Percentiles rank a stretch among this genome's conserved stretches.
These are phyloP conservation scores for Calonectria pteridis DNA, from an alignment of 2,329 filamentous ascomycete species.

Conservation along the genomic window DNA sequence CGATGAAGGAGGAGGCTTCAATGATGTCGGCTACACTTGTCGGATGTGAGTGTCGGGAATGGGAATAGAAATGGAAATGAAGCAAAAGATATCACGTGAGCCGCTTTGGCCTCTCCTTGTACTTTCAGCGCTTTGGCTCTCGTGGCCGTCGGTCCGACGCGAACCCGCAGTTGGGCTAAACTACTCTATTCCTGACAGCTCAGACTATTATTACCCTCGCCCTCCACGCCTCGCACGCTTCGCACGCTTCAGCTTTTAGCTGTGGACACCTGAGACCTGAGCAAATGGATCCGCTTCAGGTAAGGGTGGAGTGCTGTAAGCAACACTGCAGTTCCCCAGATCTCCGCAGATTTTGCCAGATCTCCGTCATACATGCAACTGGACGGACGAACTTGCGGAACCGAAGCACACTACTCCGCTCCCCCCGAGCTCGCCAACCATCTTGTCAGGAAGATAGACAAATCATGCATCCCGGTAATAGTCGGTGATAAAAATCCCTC, in stretches of 20 bases:
- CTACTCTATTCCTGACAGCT: not conserved
- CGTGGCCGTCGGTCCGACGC: not conserved
- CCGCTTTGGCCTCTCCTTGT: not conserved
- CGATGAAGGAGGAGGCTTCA: not conserved
- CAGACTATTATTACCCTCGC: not conserved
- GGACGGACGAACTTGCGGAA: slow-evolving; percentile 6
- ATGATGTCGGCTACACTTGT: not conserved
- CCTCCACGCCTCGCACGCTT: not conserved
- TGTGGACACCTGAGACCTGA: not conserved
- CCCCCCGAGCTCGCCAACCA: not conserved
- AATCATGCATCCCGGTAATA: slow-evolving; percentile 20
- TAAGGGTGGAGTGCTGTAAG: slow-evolving; percentile 8
- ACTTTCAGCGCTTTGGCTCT: no score
- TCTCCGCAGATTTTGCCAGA: slow-evolving; percentile 11
- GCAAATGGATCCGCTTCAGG: not conserved
- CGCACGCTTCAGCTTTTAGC: not conserved
- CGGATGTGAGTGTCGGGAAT: not conserved
- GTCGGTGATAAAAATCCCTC: slow-evolving; percentile 19
- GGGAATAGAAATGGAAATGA: not conserved
- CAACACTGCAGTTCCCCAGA: slow-evolving; percentile 6
- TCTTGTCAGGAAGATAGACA: not conserved
- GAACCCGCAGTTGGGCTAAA: not conserved
- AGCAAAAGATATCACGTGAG: not conserved
- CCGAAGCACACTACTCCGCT: not conserved
- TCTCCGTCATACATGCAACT: slow-evolving; percentile 9